Conservation (phyloP, 202 grass and related monocot species). For the Dendrocalamus latiflorus region DNA sequence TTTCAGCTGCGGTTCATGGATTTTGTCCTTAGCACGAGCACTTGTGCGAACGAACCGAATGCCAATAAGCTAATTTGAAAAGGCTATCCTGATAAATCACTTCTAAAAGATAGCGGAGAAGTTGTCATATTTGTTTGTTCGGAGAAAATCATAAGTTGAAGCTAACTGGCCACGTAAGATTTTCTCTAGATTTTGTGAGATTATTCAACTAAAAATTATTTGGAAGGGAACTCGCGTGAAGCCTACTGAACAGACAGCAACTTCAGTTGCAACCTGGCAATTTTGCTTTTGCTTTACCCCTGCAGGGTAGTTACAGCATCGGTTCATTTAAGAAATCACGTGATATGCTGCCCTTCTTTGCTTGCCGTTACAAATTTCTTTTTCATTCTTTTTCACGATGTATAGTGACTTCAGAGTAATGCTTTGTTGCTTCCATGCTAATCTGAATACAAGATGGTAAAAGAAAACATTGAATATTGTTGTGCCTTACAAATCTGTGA, state of each 20-base stretch:
- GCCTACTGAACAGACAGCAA: background rate
- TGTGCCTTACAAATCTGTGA: too few species aligned
- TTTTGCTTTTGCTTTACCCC: background rate
- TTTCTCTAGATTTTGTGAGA: background rate
- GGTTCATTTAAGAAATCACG: background rate
- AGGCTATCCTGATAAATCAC: accelerated
- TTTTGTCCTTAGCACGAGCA: too few species aligned
- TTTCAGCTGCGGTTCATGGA: too few species aligned
- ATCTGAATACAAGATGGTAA: background rate
- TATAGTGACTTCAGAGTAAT: background rate
- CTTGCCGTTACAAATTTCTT: background rate
- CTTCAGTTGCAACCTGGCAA: background rate
- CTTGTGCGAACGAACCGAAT: too few species aligned
- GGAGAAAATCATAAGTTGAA: too few species aligned
- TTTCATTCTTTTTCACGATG: background rate
- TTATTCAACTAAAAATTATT: background rate
- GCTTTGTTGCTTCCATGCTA: background rate
- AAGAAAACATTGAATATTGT: background rate
- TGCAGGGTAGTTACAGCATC: background rate
- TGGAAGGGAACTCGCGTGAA: background rate
- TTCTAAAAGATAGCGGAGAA: too few species aligned
- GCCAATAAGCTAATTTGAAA: too few species aligned
- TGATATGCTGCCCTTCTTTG: background rate
- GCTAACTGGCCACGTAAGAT: background rate
- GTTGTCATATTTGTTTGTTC: too few species aligned